phyloP scores from a whole-genome alignment of 2,329 filamentous ascomycete species.

The Colletotrichum orbiculare region DNA sequence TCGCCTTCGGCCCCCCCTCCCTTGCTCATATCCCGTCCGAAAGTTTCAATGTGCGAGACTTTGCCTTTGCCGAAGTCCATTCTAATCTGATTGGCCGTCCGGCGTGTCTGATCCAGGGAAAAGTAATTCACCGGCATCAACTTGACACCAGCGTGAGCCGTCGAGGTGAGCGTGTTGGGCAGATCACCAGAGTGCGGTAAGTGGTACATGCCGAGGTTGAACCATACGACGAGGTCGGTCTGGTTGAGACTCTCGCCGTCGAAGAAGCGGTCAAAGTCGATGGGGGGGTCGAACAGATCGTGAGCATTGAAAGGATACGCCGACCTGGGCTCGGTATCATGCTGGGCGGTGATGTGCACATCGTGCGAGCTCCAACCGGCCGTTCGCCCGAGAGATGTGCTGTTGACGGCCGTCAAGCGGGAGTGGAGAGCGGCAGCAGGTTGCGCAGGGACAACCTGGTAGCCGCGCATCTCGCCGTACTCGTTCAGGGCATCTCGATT shows the following conservation, averaged over 20 bases:
- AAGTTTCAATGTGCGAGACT: no score
- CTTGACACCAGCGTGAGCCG: slow-evolving; percentile 52
- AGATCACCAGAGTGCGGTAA: slow-evolving; percentile 63
- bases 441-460: slow-evolving; percentile 54
- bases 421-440: slow-evolving; percentile 49
- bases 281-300: slow-evolving; percentile 56
- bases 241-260: slow-evolving; percentile 49
- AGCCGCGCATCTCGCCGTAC: slow-evolving; percentile 64
- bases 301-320: slow-evolving; percentile 59
- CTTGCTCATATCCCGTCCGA: no score
- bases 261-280: slow-evolving; percentile 64
- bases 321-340: slow-evolving; percentile 62
- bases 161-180: slow-evolving; percentile 60
- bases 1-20: no score
- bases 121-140: slow-evolving; percentile 56
- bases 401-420: slow-evolving; percentile 58
- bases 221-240: slow-evolving; percentile 57
- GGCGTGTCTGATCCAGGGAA: no score
- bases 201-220: slow-evolving; percentile 68
- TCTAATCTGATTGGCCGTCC: no score
- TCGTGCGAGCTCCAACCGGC: slow-evolving; percentile 62
- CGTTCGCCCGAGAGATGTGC: slow-evolving; percentile 56
- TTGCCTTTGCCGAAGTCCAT: no score
- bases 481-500: slow-evolving; percentile 61
- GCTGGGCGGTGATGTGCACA: slow-evolving; percentile 60